A percentile compares a stretch with the other conserved stretches of the same genome.
Evolutionary conservation across 305 asterid genomes (phyloP).

Genomic region (Solanum hybrid): DNA sequence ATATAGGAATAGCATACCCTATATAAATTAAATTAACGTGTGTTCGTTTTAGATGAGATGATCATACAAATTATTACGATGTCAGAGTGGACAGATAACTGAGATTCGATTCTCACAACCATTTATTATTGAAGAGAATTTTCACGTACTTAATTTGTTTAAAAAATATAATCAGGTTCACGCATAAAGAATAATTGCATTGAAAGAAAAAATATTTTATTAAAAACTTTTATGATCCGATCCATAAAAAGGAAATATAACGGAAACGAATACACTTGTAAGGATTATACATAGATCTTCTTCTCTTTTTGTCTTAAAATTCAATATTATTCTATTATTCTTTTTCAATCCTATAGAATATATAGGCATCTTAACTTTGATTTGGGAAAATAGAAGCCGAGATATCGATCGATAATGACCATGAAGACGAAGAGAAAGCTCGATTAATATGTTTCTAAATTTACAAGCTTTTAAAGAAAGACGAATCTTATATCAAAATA

Average conservation of each 20-base stretch:
- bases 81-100: neutral
- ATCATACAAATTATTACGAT: neutral
- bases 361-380: neutral
- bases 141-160: neutral
- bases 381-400: neutral
- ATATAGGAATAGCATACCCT: neutral
- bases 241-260: neutral
- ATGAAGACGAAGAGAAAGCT: neutral
- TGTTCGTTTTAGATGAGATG: neutral
- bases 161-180: neutral
- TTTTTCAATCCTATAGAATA: neutral
- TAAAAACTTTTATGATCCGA: neutral
- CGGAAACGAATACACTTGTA: neutral
- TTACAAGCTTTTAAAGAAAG: neutral
- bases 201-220: neutral
- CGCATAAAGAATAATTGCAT: neutral
- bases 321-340: neutral
- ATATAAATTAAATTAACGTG: neutral
- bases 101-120: neutral
- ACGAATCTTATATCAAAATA: too few species aligned
- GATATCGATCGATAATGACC: neutral
- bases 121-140: neutral
- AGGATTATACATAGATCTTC: neutral
- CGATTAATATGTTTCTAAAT: neutral
- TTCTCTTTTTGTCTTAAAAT: neutral